phyloP scores from a whole-genome alignment of 2,329 filamentous ascomycete genomes.

The Microdochium trichocladiopsis region DNA sequence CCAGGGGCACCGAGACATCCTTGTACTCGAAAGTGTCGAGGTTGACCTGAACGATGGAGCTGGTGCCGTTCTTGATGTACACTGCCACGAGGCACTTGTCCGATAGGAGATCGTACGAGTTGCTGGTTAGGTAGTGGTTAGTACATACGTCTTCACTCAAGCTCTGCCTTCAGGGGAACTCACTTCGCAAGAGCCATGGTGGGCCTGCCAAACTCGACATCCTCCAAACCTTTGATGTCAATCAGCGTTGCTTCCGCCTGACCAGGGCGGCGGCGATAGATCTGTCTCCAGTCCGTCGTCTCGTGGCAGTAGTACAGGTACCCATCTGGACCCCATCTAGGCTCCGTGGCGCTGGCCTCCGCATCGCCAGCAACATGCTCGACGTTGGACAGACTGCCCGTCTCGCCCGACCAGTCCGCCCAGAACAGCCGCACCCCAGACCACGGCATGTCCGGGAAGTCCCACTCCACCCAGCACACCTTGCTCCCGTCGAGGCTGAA shows the following conservation, averaged over 20 bases:
- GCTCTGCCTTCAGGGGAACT: background rate
- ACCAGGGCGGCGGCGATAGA: constrained; percentile 30
- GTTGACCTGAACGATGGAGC: constrained; percentile 29
- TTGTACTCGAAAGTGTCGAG: constrained; percentile 21
- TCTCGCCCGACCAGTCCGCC: constrained; percentile 30
- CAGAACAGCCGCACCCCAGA: constrained; percentile 34
- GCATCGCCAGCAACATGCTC: constrained; percentile 32
- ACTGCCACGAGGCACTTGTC: constrained; percentile 24
- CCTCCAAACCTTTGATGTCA: constrained; percentile 27
- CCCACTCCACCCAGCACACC: constrained; percentile 47
- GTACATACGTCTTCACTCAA: background rate
- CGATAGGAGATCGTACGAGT: constrained; percentile 30
- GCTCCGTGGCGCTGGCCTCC: constrained; percentile 37
- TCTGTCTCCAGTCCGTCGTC: constrained; percentile 34
- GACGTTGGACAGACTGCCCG: constrained; percentile 17
- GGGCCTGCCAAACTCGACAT: constrained; percentile 22
- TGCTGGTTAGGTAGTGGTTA: constrained; percentile 14
- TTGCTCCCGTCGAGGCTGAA: constrained; percentile 38
- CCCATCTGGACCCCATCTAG: constrained; percentile 42
- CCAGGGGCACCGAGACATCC: constrained; percentile 18
- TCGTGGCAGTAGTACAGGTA: constrained; percentile 41
- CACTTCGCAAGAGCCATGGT: constrained; percentile 16
- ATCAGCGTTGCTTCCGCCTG: constrained; percentile 17
- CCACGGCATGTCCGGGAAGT: constrained; percentile 46
- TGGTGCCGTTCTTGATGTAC: constrained; percentile 21